A percentile compares a stretch with the other conserved stretches of the same genome.
These are phyloP conservation scores for Cutaneotrichosporon spelunceum DNA, from an alignment of 1,284 basidiomycete species.

Conservation along the genomic window DNA sequence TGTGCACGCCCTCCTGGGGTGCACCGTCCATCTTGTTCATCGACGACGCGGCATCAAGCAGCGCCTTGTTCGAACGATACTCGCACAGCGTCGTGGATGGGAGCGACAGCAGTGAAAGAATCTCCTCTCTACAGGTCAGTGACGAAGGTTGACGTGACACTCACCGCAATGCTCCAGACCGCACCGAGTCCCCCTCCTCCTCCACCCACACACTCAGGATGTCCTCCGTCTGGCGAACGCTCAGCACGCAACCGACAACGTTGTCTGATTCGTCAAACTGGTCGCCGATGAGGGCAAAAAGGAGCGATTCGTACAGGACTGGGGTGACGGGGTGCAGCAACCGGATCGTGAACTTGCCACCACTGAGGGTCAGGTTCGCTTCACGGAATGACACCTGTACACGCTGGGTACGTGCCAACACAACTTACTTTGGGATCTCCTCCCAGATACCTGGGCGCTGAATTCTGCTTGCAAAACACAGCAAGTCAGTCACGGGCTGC, in stretches of 20 bases:
- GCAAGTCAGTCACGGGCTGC: conserved; percentile 51
- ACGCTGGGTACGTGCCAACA: not conserved
- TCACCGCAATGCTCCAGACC: conserved; percentile 46
- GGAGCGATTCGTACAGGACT: conserved; percentile 46
- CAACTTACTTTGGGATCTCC: conserved; percentile 49
- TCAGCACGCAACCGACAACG: conserved; percentile 51
- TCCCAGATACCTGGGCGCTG: conserved; percentile 52
- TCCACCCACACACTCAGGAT: conserved; percentile 54
- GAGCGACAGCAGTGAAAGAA: conserved; percentile 44
- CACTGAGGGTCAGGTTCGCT: conserved; percentile 26
- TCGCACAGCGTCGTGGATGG: conserved; percentile 47
- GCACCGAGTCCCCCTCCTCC: conserved; percentile 47
- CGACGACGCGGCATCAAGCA: conserved; percentile 41
- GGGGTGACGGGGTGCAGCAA: conserved; percentile 48
- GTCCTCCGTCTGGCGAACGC: conserved; percentile 50
- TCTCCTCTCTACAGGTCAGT: conserved; percentile 43
- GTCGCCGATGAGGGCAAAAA: conserved; percentile 50
- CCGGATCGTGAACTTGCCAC: conserved; percentile 49
- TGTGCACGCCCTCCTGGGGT: conserved; percentile 6
- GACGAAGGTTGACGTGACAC: conserved; percentile 14
- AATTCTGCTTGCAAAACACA: conserved; percentile 49
- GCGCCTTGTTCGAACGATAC: conserved; percentile 50
- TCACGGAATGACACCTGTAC: not conserved
- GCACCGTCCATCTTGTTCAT: conserved; percentile 16
- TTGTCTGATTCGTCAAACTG: conserved; percentile 52